These are phyloP conservation scores for Thymus mandschuricus DNA, from an alignment of 257 asterid species.

Conservation along the genomic window DNA sequence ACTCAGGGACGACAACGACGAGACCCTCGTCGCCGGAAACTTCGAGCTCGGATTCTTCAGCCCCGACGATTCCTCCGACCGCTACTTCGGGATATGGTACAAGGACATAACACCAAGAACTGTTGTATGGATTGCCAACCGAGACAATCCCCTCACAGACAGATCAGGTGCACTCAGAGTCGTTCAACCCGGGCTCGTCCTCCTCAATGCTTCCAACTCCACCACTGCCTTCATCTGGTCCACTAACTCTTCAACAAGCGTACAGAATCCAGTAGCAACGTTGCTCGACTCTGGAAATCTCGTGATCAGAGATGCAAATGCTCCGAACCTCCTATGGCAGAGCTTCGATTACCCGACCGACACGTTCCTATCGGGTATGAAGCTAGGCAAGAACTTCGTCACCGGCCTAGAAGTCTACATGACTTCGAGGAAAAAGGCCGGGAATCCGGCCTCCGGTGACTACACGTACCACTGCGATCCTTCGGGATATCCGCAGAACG, in stretches of 20 bases:
- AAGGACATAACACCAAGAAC: slow-evolving; percentile 30
- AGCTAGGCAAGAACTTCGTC: slow-evolving; percentile 8
- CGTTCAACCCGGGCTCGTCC: slow-evolving; percentile 29
- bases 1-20: slow-evolving; percentile 30
- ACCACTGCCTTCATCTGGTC: slow-evolving; percentile 39
- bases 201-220: slow-evolving; percentile 28
- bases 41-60: slow-evolving; percentile 16
- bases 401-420: slow-evolving; percentile 24
- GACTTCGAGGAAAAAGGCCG: slow-evolving; percentile 41
- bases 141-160: slow-evolving; percentile 34
- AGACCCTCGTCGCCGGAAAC: slow-evolving; percentile 17
- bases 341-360: slow-evolving; percentile 19
- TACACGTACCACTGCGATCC: slow-evolving; percentile 26
- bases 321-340: not conserved
- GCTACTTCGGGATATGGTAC: slow-evolving; percentile 57
- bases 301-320: slow-evolving; percentile 47
- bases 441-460: slow-evolving; percentile 46
- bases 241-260: slow-evolving; percentile 31
- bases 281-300: slow-evolving; percentile 58
- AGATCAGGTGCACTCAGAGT: slow-evolving; percentile 38
- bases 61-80: not conserved
- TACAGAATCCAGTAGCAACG: slow-evolving; percentile 34
- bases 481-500: slow-evolving; percentile 36
- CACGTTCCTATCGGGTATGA: slow-evolving; percentile 24
- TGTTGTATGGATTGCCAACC: slow-evolving; percentile 57